Conservation (phyloP, 768 basidiomycete species). For the Butyriboletus loyo region DNA sequence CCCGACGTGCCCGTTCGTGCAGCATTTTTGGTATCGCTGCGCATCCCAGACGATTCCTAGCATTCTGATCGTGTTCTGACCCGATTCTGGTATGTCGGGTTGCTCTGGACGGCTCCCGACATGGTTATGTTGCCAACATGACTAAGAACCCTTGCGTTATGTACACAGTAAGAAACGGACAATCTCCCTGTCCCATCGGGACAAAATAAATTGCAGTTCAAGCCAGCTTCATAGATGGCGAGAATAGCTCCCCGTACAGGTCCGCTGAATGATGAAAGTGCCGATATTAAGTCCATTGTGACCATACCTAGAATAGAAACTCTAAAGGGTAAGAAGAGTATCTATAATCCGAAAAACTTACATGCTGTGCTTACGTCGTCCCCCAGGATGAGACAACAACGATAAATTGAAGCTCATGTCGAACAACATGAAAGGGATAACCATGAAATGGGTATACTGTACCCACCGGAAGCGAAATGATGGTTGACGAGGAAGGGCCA, state of each 20-base stretch:
- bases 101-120: background rate
- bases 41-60: background rate
- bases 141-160: background rate
- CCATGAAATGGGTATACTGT: background rate
- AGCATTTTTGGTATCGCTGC: background rate
- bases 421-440: background rate
- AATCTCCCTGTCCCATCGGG: background rate
- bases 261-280: background rate
- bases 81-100: background rate
- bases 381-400: background rate
- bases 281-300: background rate
- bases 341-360: no score
- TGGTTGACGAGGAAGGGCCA: no score
- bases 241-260: background rate
- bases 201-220: background rate
- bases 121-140: background rate
- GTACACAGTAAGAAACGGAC: constrained; percentile 7
- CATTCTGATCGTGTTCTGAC: background rate
- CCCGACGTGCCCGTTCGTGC: background rate
- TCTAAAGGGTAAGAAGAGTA: background rate
- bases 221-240: background rate
- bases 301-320: background rate
- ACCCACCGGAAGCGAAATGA: background rate
- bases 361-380: no score
- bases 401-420: background rate